phyloP scores from a whole-genome alignment of 805 yeast genomes.

The Candida stauntonica region DNA sequence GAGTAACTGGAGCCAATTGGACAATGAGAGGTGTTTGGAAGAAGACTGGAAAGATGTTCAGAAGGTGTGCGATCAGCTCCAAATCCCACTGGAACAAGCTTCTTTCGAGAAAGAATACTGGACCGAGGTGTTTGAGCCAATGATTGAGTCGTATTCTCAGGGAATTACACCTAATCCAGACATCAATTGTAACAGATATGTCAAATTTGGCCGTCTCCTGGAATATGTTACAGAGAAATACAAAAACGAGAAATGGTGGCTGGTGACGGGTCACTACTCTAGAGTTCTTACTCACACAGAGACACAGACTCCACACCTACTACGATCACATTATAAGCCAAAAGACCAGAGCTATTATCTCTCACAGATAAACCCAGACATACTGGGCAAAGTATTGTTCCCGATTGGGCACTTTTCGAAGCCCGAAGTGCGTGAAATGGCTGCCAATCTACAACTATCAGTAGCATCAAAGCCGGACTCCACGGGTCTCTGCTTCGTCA shows the following conservation, averaged over 20 bases:
- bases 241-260: constrained; percentile 55
- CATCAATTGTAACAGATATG: constrained; percentile 75
- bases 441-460: constrained; percentile 46
- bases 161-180: constrained; percentile 97
- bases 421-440: constrained; percentile 68
- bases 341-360: constrained; percentile 94
- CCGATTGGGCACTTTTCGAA: constrained; percentile 81
- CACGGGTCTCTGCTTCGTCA: constrained; percentile 91
- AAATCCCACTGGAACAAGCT: constrained; percentile 69
- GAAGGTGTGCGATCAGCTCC: constrained; percentile 52
- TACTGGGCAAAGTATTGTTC: constrained; percentile 50
- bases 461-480: constrained; percentile 86
- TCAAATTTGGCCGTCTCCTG: constrained; percentile 80
- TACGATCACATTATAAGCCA: constrained; percentile 50
- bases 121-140: constrained; percentile 88
- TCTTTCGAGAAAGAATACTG: constrained; percentile 91
- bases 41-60: constrained; percentile 85
- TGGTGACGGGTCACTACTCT: constrained; percentile 86
- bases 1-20: constrained; percentile 61
- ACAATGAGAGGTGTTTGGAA: constrained; percentile 67
- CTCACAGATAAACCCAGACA: constrained; percentile 52
- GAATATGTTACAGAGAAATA: constrained; percentile 44
- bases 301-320: constrained; percentile 39
- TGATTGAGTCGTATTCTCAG: constrained; percentile 63
- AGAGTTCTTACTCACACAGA: constrained; percentile 38